Conservation (phyloP, 2,329 filamentous ascomycete genomes). For the Colletotrichum eremochloae region DNA sequence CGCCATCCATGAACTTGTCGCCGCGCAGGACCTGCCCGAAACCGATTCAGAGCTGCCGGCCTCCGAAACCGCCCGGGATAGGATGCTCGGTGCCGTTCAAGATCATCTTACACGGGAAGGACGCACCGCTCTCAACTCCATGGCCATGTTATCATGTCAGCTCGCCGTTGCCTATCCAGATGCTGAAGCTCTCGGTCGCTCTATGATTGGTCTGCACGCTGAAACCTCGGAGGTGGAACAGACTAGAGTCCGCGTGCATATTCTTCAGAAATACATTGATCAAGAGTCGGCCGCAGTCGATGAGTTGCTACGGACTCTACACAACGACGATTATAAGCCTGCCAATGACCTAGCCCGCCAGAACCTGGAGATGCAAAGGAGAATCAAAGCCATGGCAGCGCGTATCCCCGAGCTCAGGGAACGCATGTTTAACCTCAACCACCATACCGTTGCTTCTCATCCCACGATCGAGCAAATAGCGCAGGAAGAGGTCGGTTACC, state of each 20-base stretch:
- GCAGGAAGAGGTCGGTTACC: constrained; percentile 69
- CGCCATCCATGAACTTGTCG: constrained; percentile 66
- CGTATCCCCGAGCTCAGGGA: constrained; percentile 78
- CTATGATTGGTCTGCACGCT: constrained; percentile 69
- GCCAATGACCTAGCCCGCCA: constrained; percentile 72
- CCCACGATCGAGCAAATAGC: constrained; percentile 70
- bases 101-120: constrained; percentile 69
- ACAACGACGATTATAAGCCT: constrained; percentile 64
- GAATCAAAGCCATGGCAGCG: constrained; percentile 74
- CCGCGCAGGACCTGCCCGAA: neutral
- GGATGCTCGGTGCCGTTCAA: constrained; percentile 67
- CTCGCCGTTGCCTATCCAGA: constrained; percentile 64
- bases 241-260: constrained; percentile 64
- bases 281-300: constrained; percentile 60
- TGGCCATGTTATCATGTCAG: constrained; percentile 66
- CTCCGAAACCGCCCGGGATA: constrained; percentile 49
- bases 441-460: constrained; percentile 51
- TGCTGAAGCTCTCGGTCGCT: constrained; percentile 62
- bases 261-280: constrained; percentile 69
- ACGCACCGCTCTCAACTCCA: constrained; percentile 66
- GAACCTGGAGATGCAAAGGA: constrained; percentile 81
- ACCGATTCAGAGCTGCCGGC: constrained; percentile 34
- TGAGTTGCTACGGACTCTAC: constrained; percentile 58
- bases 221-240: constrained; percentile 69
- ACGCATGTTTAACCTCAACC: constrained; percentile 59